These are phyloP conservation scores for Apiospora malaysiana DNA, from an alignment of 2,329 filamentous ascomycete genomes.

Conservation along the genomic window DNA sequence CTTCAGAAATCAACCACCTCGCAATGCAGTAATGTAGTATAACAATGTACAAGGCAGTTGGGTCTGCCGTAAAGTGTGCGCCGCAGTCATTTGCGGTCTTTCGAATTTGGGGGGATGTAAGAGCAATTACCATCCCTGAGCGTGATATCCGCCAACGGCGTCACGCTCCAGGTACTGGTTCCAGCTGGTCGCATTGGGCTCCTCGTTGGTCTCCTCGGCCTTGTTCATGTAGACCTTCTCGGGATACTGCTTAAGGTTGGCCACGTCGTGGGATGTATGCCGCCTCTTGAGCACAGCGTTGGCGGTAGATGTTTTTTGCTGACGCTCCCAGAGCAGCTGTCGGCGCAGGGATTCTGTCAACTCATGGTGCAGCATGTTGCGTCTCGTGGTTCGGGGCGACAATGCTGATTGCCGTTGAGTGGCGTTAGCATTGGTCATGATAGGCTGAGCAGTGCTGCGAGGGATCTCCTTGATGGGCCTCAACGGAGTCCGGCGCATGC, in stretches of 20 bases:
- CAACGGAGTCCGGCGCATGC: conserved; percentile 53
- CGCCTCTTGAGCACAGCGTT: conserved; percentile 88
- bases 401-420: conserved; percentile 73
- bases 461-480: conserved; percentile 67
- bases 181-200: conserved; percentile 73
- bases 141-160: conserved; percentile 79
- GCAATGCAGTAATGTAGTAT: conserved; percentile 40
- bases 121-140: conserved; percentile 77
- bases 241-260: conserved; percentile 84
- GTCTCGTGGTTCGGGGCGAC: conserved; percentile 87
- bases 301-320: conserved; percentile 89
- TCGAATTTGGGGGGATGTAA: conserved; percentile 24
- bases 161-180: conserved; percentile 88
- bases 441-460: conserved; percentile 75
- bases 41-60: conserved; percentile 37
- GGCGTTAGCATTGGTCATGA: conserved; percentile 66
- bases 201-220: conserved; percentile 53
- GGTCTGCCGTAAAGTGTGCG: conserved; percentile 25
- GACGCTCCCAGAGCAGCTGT: conserved; percentile 92
- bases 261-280: conserved; percentile 89
- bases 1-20: conserved; percentile 39
- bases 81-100: conserved; percentile 5
- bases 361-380: conserved; percentile 96
- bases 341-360: conserved; percentile 90
- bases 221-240: conserved; percentile 67